Evolutionary conservation across 2,329 filamentous ascomycete genomes (phyloP).

Genomic region (Westerdykella sp.): DNA sequence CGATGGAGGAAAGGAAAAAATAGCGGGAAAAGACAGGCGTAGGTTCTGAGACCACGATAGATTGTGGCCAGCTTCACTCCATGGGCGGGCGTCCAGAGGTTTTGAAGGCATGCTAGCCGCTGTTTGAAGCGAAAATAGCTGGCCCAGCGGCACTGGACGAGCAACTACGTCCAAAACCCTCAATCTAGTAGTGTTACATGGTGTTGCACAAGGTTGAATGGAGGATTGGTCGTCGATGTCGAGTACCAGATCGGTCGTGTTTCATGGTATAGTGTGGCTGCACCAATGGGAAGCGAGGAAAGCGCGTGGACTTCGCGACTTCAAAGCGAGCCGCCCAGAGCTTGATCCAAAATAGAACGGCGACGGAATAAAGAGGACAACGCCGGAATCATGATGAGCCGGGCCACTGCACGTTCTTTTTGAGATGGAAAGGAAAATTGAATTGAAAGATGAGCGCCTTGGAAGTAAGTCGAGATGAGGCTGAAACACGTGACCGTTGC

Average conservation of each 20-base stretch:
- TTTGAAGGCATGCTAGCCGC: slow-evolving; percentile 38
- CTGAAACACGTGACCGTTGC: slow-evolving; percentile 16
- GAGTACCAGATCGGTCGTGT: slow-evolving; percentile 13
- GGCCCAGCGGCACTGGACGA: slow-evolving; percentile 26
- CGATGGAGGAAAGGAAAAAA: slow-evolving; percentile 19
- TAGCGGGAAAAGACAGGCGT: slow-evolving; percentile 12
- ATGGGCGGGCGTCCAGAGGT: slow-evolving; percentile 20
- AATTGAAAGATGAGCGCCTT: neutral
- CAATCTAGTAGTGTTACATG: slow-evolving; percentile 19
- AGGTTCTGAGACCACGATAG: slow-evolving; percentile 18
- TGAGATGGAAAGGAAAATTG: too few species aligned
- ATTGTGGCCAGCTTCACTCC: slow-evolving; percentile 15
- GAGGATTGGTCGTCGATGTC: slow-evolving; percentile 27
- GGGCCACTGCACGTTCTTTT: too few species aligned
- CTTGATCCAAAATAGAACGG: too few species aligned
- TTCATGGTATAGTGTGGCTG: slow-evolving; percentile 14
- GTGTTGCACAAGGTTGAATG: slow-evolving; percentile 6
- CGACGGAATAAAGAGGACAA: too few species aligned
- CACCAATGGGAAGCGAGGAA: neutral
- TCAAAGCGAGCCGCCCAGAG: too few species aligned
- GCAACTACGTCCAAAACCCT: slow-evolving; percentile 16
- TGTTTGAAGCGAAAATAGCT: slow-evolving; percentile 32
- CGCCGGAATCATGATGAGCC: too few species aligned
- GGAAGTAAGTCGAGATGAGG: slow-evolving; percentile 1
- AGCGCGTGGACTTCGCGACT: neutral